A percentile compares a stretch with the other conserved stretches of the same genome.
Conservation (phyloP, 202 grass and related monocot species). For the Schoenoplectus triqueter region DNA sequence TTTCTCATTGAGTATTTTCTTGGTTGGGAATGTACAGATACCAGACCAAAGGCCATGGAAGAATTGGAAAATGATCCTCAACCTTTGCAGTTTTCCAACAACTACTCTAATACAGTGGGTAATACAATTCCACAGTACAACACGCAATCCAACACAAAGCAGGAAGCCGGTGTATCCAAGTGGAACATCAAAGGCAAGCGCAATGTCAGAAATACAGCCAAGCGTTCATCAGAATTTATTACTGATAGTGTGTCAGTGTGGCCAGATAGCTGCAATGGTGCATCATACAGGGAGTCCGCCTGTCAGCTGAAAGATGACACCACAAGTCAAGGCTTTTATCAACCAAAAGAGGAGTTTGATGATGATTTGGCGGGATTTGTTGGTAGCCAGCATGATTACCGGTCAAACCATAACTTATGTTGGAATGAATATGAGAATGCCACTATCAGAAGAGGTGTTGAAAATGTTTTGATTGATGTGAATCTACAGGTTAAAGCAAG, state of each 20-base stretch:
- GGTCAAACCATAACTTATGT: conserved; percentile 36
- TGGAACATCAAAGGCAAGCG: conserved; percentile 99
- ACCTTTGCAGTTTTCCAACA: conserved; percentile 53
- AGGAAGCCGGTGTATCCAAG: conserved; percentile 74
- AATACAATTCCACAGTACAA: conserved; percentile 43
- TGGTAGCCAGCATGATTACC: conserved; percentile 21
- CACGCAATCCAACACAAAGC: conserved; percentile 52
- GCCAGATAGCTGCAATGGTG: conserved; percentile 55
- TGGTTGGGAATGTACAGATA: conserved; percentile 48
- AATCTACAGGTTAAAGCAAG: conserved; percentile 88
- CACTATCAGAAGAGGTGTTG: conserved; percentile 32
- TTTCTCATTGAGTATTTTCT: conserved; percentile 11
- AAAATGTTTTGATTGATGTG: conserved; percentile 70
- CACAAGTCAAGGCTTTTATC: conserved; percentile 54
- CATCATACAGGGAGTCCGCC: neutral
- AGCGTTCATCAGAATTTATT: conserved; percentile 46
- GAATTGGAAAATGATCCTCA: conserved; percentile 47
- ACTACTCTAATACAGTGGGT: conserved; percentile 58
- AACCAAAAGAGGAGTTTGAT: conserved; percentile 58
- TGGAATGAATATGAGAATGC: conserved; percentile 50
- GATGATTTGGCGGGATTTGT: conserved; percentile 52
- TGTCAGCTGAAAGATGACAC: conserved; percentile 30
- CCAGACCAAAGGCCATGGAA: conserved; percentile 53
- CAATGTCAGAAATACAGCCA: conserved; percentile 67
- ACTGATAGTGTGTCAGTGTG: conserved; percentile 47